Base-by-base conservation (phyloP, 768 basidiomycete species). In the Cystobasidium onofrii region DNA sequence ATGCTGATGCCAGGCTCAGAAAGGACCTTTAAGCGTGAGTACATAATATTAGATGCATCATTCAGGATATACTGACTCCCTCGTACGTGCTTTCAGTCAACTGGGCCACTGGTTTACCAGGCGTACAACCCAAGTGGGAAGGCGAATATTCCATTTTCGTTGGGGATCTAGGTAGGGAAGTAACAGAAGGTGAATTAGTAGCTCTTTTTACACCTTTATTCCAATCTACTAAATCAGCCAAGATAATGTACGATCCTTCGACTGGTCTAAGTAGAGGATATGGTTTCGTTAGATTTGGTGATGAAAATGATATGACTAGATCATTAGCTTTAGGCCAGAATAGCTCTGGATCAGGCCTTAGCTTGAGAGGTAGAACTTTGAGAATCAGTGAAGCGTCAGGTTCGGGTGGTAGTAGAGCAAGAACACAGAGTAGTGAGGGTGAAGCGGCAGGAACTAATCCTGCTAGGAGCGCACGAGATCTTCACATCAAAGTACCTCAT, bases 131-230 rank as follows among this genome's bases (percentile, higher is more conserved):
- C 12, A 67, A 74, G 33, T 79, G 78, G 78, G 76, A 78, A 50
- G 76, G 77, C 81, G 93, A 95, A 82, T 94, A 89, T 80, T 91
- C 90, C 81, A 91, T 96, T 69, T 96, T 96, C 78, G 92, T 95
- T 1, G 92, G 92, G 54, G 92, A 96, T 81, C 85, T 96, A 54
- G 91, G 91, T 1, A 89, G 92, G 12, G 92, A 93, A 82, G 91
- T 91, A 6, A 91, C 90, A 77, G 93, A 95, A 82, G 90, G 90
- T n/a, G 92, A 96, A 80, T 84, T 95, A n/a, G 91, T 95, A 63
- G 66, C 75, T n/a, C 77, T 79, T 39, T 90, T 91, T 76, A 91
- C 94, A 67, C 86, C 88, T 9, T 90, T 91, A 1, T 96, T 95
- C 82, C 82, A 87, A 43, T 93, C 91, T 80, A 93, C 92, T 82